Evolutionary conservation across 345 rosid species (phyloP).

Genomic region (Gossypium australe): DNA sequence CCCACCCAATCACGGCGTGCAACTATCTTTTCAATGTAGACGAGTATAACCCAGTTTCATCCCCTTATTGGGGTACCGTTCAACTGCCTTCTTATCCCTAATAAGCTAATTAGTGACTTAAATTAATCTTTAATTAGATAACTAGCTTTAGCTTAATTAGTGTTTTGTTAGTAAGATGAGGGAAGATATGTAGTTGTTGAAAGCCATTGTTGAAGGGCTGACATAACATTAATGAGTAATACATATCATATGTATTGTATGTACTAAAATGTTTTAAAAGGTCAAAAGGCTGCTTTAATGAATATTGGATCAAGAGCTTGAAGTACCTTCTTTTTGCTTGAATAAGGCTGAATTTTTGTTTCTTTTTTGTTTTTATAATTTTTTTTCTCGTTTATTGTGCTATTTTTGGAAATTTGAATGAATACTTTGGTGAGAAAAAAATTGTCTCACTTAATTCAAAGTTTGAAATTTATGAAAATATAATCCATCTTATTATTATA

Average conservation of each 20-base stretch:
- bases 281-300: background rate
- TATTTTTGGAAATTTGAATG: background rate
- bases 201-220: background rate
- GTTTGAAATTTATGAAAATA: no score
- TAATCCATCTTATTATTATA: no score
- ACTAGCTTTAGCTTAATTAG: background rate
- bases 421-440: background rate
- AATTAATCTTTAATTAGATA: no score
- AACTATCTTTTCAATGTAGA: constrained; percentile 34
- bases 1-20: constrained; percentile 28
- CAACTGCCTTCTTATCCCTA: constrained; percentile 32
- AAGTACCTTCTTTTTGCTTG: background rate
- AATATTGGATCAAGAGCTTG: constrained; percentile 7
- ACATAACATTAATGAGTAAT: background rate
- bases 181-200: background rate
- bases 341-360: background rate
- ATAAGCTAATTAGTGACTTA: background rate
- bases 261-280: background rate
- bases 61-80: constrained; percentile 32
- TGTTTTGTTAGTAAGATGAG: background rate
- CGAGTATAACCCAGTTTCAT: constrained; percentile 32
- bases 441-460: no score
- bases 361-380: background rate
- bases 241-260: background rate
- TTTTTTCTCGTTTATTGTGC: background rate